Percentiles rank a stretch among this genome's conserved stretches.
Evolutionary conservation across 2,329 filamentous ascomycete genomes (phyloP).

Genomic region (Xylaria arbuscula): DNA sequence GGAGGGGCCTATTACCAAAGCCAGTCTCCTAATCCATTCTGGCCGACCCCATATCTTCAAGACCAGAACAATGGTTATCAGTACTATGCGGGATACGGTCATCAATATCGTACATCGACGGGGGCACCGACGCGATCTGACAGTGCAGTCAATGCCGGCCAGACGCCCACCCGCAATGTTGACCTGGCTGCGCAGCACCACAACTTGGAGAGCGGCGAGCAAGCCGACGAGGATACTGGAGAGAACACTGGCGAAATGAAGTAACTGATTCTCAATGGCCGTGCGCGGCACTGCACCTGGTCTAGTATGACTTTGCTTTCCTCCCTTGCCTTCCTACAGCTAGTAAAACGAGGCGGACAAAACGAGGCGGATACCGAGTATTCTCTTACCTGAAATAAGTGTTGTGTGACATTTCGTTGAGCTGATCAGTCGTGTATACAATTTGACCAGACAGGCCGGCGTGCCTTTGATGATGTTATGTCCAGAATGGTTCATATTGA

Average conservation of each 20-base stretch:
- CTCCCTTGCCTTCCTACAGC: constrained; percentile 22
- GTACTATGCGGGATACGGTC: constrained; percentile 36
- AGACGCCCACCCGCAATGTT: constrained; percentile 30
- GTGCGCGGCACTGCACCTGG: neutral
- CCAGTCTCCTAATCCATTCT: constrained; percentile 33
- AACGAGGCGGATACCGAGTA: constrained; percentile 22
- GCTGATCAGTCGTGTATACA: constrained; percentile 28
- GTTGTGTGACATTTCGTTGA: constrained; percentile 21
- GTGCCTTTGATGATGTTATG: constrained; percentile 31
- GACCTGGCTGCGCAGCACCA: constrained; percentile 29
- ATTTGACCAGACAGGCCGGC: constrained; percentile 28
- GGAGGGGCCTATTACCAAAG: constrained; percentile 36
- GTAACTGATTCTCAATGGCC: constrained; percentile 13
- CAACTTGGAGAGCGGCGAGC: constrained; percentile 17
- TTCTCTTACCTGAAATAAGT: constrained; percentile 27
- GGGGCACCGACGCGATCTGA: constrained; percentile 18
- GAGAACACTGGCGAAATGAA: constrained; percentile 27
- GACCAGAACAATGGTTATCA: constrained; percentile 40
- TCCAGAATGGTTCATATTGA: constrained; percentile 27
- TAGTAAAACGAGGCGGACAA: constrained; percentile 11
- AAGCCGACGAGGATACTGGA: constrained; percentile 22
- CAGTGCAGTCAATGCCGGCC: constrained; percentile 18
- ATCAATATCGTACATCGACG: constrained; percentile 24
- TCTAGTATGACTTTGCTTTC: constrained; percentile 13
- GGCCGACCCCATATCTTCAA: constrained; percentile 47